Evolutionary conservation across 83 land plant genomes (phyloP), one percentile per base, ranked within the genome.

Genomic region (Picea engelmannii): DNA sequence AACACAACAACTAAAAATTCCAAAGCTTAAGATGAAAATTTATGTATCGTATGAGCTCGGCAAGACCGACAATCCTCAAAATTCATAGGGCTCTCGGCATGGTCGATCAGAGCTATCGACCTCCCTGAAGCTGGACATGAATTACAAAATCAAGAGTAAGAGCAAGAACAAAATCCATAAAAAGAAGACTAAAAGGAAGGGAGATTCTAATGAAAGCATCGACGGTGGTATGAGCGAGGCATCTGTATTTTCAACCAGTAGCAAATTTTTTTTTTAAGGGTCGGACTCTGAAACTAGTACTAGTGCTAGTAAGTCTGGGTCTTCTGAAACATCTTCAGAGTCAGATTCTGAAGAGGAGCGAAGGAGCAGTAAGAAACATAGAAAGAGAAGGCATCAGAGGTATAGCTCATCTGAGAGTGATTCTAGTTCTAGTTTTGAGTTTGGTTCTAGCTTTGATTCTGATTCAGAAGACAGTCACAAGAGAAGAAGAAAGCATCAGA

Each of bases 1-100:
- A 23, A 90, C 95, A 1, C 97, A 96, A 85, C 97, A 95, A 82
- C 88, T 96, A 4, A 93, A 93, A 64, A 93, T 94, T 67, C 98
- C 97, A 6, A 93, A 91, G 66, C 83, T 94, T 82, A 87, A 84
- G 85, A 86, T 88, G 82, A 92, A 82, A 80, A 62, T 83, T 3
- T 78, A 87, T 17, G 87, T 85, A 42, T 79, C 92, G 4, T 89
- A 83, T 70, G 96, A 95, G 73, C 65, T 88, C 79, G 94, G 86
- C 49, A 84, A 88, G 27, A 89, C 90, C 2, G 90, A 90, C 78
- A 58, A 83, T 55, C 79, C 62, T 20, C 67, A 80, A 73, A 67
- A 76, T 78, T 77, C 18, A 31, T 55, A 69, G 55, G 84, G 64
- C 13, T 18, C 38, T 4, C 77, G 84, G 15, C 80, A 20, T 6